phyloP scores from a whole-genome alignment of 2,329 filamentous ascomycete species.

The Fusarium sp. region DNA sequence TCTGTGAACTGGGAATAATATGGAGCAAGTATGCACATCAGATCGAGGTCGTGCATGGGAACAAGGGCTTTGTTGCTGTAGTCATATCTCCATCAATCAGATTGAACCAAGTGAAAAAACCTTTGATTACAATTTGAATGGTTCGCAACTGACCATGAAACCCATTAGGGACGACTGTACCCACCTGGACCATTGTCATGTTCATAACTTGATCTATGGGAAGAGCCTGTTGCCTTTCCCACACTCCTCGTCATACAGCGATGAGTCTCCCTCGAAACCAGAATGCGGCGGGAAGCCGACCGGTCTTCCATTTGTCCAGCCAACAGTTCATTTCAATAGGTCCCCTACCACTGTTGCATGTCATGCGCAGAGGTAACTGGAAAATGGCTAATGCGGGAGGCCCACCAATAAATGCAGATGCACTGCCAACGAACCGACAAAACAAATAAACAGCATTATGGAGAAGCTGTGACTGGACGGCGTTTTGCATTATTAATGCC shows the following conservation, averaged over 20 bases:
- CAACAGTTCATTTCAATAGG: too few species aligned
- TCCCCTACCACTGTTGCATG: rapidly evolving
- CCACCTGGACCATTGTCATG: too few species aligned
- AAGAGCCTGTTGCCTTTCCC: too few species aligned
- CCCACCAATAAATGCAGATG: neutral
- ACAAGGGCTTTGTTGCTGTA: neutral
- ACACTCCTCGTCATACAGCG: too few species aligned
- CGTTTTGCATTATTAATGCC: too few species aligned
- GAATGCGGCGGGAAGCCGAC: neutral
- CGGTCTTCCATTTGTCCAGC: rapidly evolving
- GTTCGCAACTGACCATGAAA: rapidly evolving
- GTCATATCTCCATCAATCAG: neutral
- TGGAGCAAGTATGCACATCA: rapidly evolving
- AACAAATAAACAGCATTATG: too few species aligned
- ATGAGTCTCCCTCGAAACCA: rapidly evolving
- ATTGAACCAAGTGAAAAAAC: too few species aligned
- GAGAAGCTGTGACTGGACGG: too few species aligned
- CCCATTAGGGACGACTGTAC: too few species aligned
- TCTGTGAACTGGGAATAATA: neutral
- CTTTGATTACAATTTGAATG: too few species aligned
- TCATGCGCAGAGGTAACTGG: neutral
- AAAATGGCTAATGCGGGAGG: neutral
- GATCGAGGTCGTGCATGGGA: neutral
- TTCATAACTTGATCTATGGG: too few species aligned
- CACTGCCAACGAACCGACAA: neutral